Evolutionary conservation across 306 rosid species (phyloP).

Genomic region (Abrus pulchellus): DNA sequence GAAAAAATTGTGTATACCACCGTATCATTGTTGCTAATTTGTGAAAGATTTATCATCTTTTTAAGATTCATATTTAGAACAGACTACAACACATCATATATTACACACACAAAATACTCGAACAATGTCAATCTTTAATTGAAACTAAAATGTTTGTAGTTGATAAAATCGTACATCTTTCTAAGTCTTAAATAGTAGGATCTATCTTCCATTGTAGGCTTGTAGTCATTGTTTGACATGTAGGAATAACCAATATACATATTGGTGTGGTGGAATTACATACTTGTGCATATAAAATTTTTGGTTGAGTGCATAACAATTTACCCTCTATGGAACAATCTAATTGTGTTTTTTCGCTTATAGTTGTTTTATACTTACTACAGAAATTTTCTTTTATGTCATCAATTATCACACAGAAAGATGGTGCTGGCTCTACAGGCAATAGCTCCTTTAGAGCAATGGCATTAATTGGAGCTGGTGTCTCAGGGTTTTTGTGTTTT

Average conservation of each 20-base stretch:
- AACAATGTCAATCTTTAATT: background rate
- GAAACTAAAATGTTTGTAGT: background rate
- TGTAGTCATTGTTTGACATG: constrained; percentile 20
- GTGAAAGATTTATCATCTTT: constrained; percentile 6
- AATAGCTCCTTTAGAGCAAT: constrained; percentile 75
- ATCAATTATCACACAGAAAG: constrained; percentile 66
- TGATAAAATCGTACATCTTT: background rate
- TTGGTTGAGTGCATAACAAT: constrained; percentile 10
- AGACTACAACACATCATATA: background rate
- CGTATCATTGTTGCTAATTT: background rate
- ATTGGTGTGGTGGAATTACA: background rate
- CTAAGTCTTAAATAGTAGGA: constrained; percentile 12
- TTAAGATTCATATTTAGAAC: background rate
- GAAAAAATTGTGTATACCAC: background rate
- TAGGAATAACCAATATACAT: background rate
- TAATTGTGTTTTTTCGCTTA: constrained; percentile 17
- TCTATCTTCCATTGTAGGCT: constrained; percentile 33
- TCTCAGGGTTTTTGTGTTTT: constrained; percentile 84
- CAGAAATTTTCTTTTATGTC: constrained; percentile 67
- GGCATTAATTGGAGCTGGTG: constrained; percentile 90
- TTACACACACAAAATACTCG: background rate
- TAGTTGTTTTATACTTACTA: constrained; percentile 39
- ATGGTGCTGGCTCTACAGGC: constrained; percentile 67
- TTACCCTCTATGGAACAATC: background rate
- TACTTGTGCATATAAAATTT: background rate